phyloP scores from a whole-genome alignment of 2,329 filamentous ascomycete species.

The Chrysosporium queenslandicum region DNA sequence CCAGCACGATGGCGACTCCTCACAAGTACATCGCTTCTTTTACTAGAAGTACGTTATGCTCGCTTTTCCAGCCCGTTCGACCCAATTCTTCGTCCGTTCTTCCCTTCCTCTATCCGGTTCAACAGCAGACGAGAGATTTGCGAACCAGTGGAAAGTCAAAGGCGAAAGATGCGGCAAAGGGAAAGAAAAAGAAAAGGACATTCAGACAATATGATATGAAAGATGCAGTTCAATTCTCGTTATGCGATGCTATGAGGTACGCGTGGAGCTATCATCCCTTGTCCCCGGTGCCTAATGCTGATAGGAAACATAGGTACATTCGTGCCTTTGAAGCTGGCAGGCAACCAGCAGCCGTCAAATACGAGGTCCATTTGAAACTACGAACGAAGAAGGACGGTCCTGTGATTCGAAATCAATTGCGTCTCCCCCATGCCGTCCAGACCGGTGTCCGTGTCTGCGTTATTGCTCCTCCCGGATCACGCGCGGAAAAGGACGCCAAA shows the following conservation, averaged over 20 bases:
- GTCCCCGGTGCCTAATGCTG: background rate
- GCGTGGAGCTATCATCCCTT: no score
- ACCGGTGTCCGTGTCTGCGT: slow-evolving; percentile 84
- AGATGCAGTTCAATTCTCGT: slow-evolving; percentile 60
- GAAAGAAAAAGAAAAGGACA: slow-evolving; percentile 48
- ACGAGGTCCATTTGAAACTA: slow-evolving; percentile 77
- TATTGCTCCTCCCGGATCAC: slow-evolving; percentile 73
- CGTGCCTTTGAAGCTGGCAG: slow-evolving; percentile 85
- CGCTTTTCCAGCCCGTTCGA: slow-evolving; percentile 12
- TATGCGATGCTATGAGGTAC: slow-evolving; percentile 85
- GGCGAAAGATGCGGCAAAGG: slow-evolving; percentile 16
- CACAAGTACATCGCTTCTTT: slow-evolving; percentile 17
- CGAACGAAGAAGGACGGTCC: slow-evolving; percentile 77
- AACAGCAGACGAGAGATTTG: slow-evolving; percentile 16
- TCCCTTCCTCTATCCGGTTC: slow-evolving; percentile 17
- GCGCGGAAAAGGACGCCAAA: slow-evolving; percentile 61
- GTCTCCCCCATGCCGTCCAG: slow-evolving; percentile 79
- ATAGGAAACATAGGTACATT: slow-evolving; percentile 55
- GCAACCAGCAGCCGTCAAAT: slow-evolving; percentile 63
- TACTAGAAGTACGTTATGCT: slow-evolving; percentile 14
- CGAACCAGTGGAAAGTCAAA: slow-evolving; percentile 10
- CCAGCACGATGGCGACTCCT: slow-evolving; percentile 15
- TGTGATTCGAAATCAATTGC: slow-evolving; percentile 75
- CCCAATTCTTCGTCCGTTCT: slow-evolving; percentile 11
- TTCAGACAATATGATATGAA: slow-evolving; percentile 56